phyloP scores from a whole-genome alignment of 345 rosid genomes.

The Cardamine resedifolia region DNA sequence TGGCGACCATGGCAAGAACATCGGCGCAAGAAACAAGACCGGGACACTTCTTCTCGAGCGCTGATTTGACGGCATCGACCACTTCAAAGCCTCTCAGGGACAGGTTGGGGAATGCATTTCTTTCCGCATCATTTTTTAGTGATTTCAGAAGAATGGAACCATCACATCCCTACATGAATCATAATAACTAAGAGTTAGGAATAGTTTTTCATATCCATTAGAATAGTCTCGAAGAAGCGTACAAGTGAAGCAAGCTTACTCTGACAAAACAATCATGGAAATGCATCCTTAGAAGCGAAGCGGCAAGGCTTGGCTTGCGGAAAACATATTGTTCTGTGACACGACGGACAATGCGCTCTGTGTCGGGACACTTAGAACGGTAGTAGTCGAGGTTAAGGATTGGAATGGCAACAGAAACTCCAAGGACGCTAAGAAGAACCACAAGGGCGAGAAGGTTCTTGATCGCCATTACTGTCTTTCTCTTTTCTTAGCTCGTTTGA shows the following conservation, averaged over 20 bases:
- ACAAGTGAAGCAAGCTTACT: conserved; percentile 30
- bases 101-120: conserved; percentile 43
- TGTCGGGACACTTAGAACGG: conserved; percentile 40
- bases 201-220: neutral
- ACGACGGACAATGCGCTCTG: conserved; percentile 34
- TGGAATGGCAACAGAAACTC: conserved; percentile 19
- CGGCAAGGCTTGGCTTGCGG: conserved; percentile 45
- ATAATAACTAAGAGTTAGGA: neutral
- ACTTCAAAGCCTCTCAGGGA: conserved; percentile 51
- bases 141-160: conserved; percentile 52
- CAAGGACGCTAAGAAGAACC: conserved; percentile 37
- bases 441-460: conserved; percentile 41
- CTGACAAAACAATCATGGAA: conserved; percentile 59
- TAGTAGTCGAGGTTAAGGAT: conserved; percentile 39
- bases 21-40: conserved; percentile 69
- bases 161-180: conserved; percentile 53
- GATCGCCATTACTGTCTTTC: conserved; percentile 32
- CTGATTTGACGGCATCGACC: conserved; percentile 46
- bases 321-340: conserved; percentile 35
- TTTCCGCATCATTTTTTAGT: conserved; percentile 45
- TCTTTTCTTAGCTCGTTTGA: neutral
- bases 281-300: conserved; percentile 48
- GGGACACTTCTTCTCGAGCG: conserved; percentile 43
- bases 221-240: neutral
- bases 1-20: conserved; percentile 59